Base-by-base conservation (phyloP, 371 early-diverging fungal species). In the Parasitella parasitica region DNA sequence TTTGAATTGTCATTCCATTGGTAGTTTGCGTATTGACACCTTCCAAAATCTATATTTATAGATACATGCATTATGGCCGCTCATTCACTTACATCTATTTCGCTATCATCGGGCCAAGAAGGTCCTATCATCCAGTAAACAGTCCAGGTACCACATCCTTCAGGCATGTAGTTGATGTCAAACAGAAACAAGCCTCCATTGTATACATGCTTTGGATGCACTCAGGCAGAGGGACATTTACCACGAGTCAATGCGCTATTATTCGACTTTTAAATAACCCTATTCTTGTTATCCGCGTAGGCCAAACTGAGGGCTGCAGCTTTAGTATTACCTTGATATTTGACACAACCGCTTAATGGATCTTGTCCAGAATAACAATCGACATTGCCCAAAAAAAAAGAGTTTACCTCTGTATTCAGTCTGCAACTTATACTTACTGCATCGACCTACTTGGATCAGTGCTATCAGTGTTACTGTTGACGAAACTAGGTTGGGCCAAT, bases 331-430 rank as follows among this genome's bases (percentile, higher is more conserved):
- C 70, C 57, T 4, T 77, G 67, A 20, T 83, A 83, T n/a, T 76
- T 18, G 8, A 83, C 83, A 43, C 61, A 58, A 3, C 83, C 81
- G 32, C 80, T 64, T 7, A 78, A 72, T 22, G 81, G 81, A 35
- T 83, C 83, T 4, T 66, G 20, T 6, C 38, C 71, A 12, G 62
- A 64, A 39, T 71, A 78, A 46, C 71, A 81, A 22, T 35, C 34
- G 24, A 80, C 78, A 9, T 57, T 57, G 49, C 79, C 67, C 34
- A 77, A 73, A 18, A 77, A 73, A 5, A 43, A 77, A 73, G 7
- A 43, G 43, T 2, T 12, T 7, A 2, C 72, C 43, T 6, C 28
- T 49, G n/a, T 27, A 49, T 4, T 49, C 27, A 3, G 49, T 27
- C 16, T 49, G 49, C 16, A 49, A 26, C 16, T 13, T 49, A 27